Evolutionary conservation across 202 grass and related monocot species (phyloP), one percentile per base, ranked within the genome.

Genomic region (Elaeis oleifera): DNA sequence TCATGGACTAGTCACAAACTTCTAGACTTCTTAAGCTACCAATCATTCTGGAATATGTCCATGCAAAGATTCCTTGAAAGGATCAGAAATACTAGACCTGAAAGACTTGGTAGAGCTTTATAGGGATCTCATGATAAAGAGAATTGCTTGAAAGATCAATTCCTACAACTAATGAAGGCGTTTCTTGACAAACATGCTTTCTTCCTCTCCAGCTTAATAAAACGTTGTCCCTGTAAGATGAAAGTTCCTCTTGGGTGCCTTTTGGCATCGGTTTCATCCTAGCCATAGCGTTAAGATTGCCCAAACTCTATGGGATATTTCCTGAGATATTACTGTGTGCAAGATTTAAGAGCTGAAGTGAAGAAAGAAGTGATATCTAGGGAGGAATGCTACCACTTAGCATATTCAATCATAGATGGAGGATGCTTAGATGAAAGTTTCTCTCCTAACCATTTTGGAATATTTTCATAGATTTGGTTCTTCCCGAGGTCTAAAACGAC

Each of bases 1-100:
- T 86, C 56, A 57, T 71, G 5, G 87, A 83, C 8, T 80, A 13
- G 55, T 85, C 76, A 18, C 76, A 62, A 0, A 60, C 72, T 16
- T 85, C 82, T 1, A 85, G 16, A 8, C 15, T 61, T 1, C 54
- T 56, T 21, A 85, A 68, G 3, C 66, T 27, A 13, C 77, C 76
- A 14, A 85, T 73, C 16, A 24, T 17, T 8, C 14, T 4, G 82
- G 82, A 22, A 85, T 85, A 3, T 49, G 14, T 5, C 82, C 82
- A 1, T 23, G 13, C 16, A 85, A 3, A 44, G 5, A 52, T 85
- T 85, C 27, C 70, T 53, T 13, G 82, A 85, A 0, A 89, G 17
- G 27, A 81, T 89, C 18, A 89, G 62, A 0, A 0, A 1, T 0
- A 0, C 0, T 0, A 78, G 0, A 4, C 76, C 32, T 4, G 21